Evolutionary conservation across 768 basidiomycete species (phyloP).

Genomic region (Holtermanniella nyarrowii): DNA sequence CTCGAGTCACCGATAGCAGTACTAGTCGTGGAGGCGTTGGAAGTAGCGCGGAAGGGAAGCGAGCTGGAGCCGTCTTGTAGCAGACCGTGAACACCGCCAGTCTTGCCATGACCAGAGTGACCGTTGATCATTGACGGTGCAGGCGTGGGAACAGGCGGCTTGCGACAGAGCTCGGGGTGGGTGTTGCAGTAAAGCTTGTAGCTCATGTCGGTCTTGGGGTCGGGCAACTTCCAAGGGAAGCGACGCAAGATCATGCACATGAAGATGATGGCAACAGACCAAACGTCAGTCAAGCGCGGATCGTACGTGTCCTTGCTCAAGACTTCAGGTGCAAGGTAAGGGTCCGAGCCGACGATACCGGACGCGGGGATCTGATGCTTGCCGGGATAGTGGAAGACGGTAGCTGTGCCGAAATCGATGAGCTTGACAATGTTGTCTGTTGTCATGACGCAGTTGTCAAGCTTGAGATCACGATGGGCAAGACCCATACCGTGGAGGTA

Average conservation of each 20-base stretch:
- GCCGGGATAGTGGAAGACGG: constrained; percentile 97
- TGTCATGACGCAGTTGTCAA: constrained; percentile 99
- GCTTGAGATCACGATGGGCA: constrained; percentile 95
- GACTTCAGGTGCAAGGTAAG: constrained; percentile 96
- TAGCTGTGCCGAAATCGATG: constrained; percentile 99
- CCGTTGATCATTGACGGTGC: constrained; percentile 27
- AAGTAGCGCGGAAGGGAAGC: constrained; percentile 26
- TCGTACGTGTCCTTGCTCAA: constrained; percentile 71
- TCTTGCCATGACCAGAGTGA: constrained; percentile 10
- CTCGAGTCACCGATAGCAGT: constrained; percentile 17
- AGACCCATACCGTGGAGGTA: constrained; percentile 96
- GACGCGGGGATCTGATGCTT: constrained; percentile 66
- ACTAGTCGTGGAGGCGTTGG: constrained; percentile 11
- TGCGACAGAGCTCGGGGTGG: constrained; percentile 71
- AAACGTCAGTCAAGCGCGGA: constrained; percentile 94
- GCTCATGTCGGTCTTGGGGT: constrained; percentile 80
- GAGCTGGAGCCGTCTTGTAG: constrained; percentile 29
- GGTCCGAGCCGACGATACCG: constrained; percentile 93
- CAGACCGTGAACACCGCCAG: constrained; percentile 23
- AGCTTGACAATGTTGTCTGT: constrained; percentile 86
- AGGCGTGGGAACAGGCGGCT: constrained; percentile 36
- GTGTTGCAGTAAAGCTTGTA: constrained; percentile 86
- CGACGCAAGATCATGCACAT: constrained; percentile 96
- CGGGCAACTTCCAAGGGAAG: constrained; percentile 98
- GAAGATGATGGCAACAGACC: constrained; percentile 97